Conservation (phyloP, 768 basidiomycete genomes). For the Boletus reticulatus region DNA sequence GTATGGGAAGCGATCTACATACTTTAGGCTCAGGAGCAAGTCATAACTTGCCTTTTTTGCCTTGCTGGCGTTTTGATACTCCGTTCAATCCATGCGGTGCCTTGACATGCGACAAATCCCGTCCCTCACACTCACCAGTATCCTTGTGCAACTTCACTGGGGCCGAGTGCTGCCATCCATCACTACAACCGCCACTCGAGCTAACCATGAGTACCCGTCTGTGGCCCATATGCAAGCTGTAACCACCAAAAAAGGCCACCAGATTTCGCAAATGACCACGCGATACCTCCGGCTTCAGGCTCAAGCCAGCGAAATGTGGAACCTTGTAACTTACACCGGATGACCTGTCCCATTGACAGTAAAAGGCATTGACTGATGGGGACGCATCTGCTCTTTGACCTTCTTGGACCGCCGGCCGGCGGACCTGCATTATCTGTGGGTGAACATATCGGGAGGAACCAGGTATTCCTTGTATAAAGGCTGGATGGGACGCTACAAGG, state of each 20-base stretch:
- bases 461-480: slow-evolving; percentile 9
- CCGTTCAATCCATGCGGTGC: too few species aligned
- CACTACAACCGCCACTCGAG: background rate
- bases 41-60: background rate
- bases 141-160: background rate
- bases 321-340: background rate
- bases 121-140: background rate
- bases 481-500: background rate
- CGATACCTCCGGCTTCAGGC: background rate
- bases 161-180: background rate
- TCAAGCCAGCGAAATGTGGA: background rate
- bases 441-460: background rate
- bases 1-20: too few species aligned
- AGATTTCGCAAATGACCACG: background rate
- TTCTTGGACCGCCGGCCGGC: background rate
- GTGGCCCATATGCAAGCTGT: background rate
- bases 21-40: background rate
- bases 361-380: background rate
- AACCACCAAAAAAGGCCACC: background rate
- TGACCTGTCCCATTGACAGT: background rate
- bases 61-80: too few species aligned
- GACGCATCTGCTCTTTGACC: slow-evolving; percentile 4
- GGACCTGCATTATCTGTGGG: background rate
- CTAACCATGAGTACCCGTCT: too few species aligned
- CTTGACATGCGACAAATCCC: background rate